Percentiles rank a stretch among this genome's conserved stretches.
phyloP scores from a whole-genome alignment of 2,329 filamentous ascomycete species.

The Elsinoe australis region DNA sequence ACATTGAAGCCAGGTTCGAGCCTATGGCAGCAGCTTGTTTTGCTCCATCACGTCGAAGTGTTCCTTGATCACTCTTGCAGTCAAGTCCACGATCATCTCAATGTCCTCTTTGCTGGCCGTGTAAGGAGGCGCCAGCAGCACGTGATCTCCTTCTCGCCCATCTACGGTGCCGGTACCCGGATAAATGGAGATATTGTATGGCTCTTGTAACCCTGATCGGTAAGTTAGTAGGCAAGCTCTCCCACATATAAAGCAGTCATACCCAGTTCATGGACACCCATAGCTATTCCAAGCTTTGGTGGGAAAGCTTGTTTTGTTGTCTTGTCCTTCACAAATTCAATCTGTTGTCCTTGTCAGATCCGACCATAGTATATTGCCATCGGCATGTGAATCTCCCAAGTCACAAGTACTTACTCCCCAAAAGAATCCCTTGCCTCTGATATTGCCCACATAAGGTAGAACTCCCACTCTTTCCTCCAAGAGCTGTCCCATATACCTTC shows the following conservation, averaged over 20 bases:
- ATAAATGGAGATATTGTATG: slow-evolving; percentile 53
- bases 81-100: slow-evolving; percentile 46
- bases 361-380: neutral
- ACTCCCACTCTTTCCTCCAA: slow-evolving; percentile 39
- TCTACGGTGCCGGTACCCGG: slow-evolving; percentile 56
- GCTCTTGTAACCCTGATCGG: slow-evolving; percentile 34
- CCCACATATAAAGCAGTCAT: slow-evolving; percentile 14
- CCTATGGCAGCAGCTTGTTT: neutral
- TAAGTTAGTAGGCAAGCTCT: slow-evolving; percentile 17
- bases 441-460: slow-evolving; percentile 50
- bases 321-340: slow-evolving; percentile 54
- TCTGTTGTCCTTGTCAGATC: slow-evolving; percentile 32
- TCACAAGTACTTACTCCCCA: slow-evolving; percentile 46
- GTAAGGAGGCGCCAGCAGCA: slow-evolving; percentile 62
- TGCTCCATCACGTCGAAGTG: slow-evolving; percentile 30
- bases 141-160: slow-evolving; percentile 55
- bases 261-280: slow-evolving; percentile 47
- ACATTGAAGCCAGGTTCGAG: neutral
- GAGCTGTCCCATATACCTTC: slow-evolving; percentile 39
- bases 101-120: slow-evolving; percentile 53
- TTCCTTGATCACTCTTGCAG: slow-evolving; percentile 46
- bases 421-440: slow-evolving; percentile 54
- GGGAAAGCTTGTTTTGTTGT: slow-evolving; percentile 48
- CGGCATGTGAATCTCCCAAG: neutral
- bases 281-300: slow-evolving; percentile 38